phyloP scores from a whole-genome alignment of 2,329 filamentous ascomycete genomes.

The Moelleriella libera region DNA sequence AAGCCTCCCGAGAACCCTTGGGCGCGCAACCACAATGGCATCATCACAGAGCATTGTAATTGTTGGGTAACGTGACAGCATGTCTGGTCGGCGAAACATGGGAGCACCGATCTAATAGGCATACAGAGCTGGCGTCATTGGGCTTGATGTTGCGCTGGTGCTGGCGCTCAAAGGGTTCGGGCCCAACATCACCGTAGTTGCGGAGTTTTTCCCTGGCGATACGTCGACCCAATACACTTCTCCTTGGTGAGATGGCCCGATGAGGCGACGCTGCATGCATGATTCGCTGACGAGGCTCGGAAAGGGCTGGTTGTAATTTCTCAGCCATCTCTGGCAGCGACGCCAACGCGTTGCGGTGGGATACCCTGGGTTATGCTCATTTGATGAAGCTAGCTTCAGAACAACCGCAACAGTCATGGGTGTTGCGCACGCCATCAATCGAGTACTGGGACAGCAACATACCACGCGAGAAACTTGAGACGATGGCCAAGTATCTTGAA shows the following conservation, averaged over 20 bases:
- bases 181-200: conserved; percentile 19
- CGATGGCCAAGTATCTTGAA: conserved; percentile 24
- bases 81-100: too few species aligned
- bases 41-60: conserved; percentile 8
- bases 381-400: conserved; percentile 19
- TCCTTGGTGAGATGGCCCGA: conserved; percentile 17
- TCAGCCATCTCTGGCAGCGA: conserved; percentile 27
- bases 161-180: conserved; percentile 19
- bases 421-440: conserved; percentile 20
- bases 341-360: conserved; percentile 25
- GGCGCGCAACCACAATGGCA: not conserved
- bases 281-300: not conserved
- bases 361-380: conserved; percentile 22
- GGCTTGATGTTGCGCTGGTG: conserved; percentile 22
- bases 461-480: conserved; percentile 23
- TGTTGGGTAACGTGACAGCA: conserved; percentile 7
- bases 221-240: conserved; percentile 20
- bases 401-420: conserved; percentile 15
- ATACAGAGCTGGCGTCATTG: conserved; percentile 22
- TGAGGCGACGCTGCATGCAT: not conserved
- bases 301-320: conserved; percentile 29
- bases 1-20: too few species aligned
- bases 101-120: not conserved
- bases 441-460: conserved; percentile 26
- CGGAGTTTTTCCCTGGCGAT: conserved; percentile 23